These are phyloP conservation scores for Euphrasia confusa DNA, from an alignment of 257 asterid species.

Conservation along the genomic window DNA sequence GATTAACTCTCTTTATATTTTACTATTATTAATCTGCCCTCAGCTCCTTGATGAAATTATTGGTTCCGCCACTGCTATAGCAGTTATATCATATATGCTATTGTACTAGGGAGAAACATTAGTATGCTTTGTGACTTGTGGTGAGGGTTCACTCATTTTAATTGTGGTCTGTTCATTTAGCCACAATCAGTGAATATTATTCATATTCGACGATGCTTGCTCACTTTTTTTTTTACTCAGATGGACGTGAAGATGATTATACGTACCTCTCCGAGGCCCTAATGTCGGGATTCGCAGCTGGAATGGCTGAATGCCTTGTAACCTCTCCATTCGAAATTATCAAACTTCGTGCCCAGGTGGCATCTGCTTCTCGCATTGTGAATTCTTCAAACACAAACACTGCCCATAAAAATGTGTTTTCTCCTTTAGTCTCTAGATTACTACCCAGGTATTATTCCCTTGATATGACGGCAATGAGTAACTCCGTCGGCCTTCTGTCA, in stretches of 20 bases:
- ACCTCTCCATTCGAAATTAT: constrained; percentile 72
- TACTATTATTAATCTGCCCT: too few species aligned
- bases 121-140: background rate
- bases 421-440: constrained; percentile 55
- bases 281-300: constrained; percentile 81
- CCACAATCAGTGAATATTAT: constrained; percentile 23
- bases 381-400: constrained; percentile 30
- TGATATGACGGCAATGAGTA: constrained; percentile 51
- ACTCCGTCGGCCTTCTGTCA: constrained; percentile 60
- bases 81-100: constrained; percentile 5
- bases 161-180: background rate
- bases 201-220: constrained; percentile 9
- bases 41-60: too few species aligned
- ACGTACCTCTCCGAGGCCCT: constrained; percentile 65
- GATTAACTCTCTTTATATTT: too few species aligned
- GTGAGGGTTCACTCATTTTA: background rate
- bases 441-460: constrained; percentile 65
- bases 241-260: constrained; percentile 64
- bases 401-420: constrained; percentile 40
- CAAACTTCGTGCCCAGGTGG: constrained; percentile 86
- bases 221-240: constrained; percentile 36
- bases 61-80: constrained; percentile 3
- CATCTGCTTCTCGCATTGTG: constrained; percentile 64
- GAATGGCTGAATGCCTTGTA: constrained; percentile 56
- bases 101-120: constrained; percentile 33